Base-by-base conservation (phyloP, 352 stramenopile genomes). In the Thalassiosira livingstoniorum region DNA sequence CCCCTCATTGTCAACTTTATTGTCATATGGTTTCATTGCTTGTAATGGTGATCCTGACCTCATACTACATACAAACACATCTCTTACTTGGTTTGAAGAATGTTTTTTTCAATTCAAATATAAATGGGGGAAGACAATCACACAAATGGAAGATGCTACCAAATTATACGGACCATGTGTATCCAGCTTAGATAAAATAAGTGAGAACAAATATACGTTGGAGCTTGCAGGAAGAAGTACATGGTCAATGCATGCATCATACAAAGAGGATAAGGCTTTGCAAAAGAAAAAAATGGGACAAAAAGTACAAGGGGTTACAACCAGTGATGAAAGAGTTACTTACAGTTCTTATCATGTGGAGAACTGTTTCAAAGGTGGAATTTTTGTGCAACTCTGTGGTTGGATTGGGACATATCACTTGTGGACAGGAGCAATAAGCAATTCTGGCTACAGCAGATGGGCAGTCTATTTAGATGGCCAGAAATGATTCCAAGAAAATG, bases 281-380 rank as follows among this genome's bases (percentile, higher is more conserved):
- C 32, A 53, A 23, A 64, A 61, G 23, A 55, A 53, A 67, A 18
- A 76, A 76, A 37, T 78, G 70, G 70, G 21, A 42, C 23, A 54
- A 4, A 2, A 70, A 61, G 23, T 67, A 77, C 55, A 39, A 54
- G 5, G 66, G 54, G 27, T n/a, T 73, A n/a, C 4, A 54, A 39
- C 45, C 31, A 37, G 64, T 82, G 1, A 57, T 76, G 27, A 86
- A 25, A 11, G 62, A 11, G 0, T 74, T 0, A 87, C 76, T 1
- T 87, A 67, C 34, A 76, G 45, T 27, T 66, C 69, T 25, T 87
- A 87, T 31, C 82, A 85, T 55, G 51, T 32, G 23, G 60, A 64
- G 31, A 87, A 87, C 37, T 72, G 42, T 31, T 75, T 83, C 42
- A 87, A 82, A 47, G 80, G 75, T 39, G 75, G 80, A 15, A 47